A percentile compares a stretch with the other conserved stretches of the same genome.
These are phyloP conservation scores for Neonectria coccinea DNA, from an alignment of 2,329 filamentous ascomycete species.

Conservation along the genomic window DNA sequence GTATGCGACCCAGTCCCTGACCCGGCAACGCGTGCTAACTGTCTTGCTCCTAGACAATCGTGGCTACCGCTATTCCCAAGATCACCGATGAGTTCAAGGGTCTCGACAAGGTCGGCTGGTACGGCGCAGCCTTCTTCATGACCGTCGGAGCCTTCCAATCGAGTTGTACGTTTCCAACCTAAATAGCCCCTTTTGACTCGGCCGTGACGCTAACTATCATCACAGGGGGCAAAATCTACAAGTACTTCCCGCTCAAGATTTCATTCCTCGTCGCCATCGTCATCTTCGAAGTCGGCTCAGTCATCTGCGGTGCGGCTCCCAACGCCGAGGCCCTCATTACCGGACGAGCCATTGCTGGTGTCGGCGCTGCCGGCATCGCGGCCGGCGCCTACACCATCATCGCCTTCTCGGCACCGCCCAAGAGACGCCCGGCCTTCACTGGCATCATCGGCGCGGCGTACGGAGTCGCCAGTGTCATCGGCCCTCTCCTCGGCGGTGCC, in stretches of 20 bases:
- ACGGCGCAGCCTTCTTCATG: constrained; percentile 67
- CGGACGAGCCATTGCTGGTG: constrained; percentile 62
- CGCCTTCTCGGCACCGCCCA: constrained; percentile 55
- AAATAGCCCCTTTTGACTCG: constrained; percentile 19
- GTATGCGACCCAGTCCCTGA: constrained; percentile 43
- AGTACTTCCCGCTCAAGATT: constrained; percentile 64
- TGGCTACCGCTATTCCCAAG: constrained; percentile 68
- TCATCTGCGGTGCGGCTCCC: constrained; percentile 62
- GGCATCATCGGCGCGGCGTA: constrained; percentile 54
- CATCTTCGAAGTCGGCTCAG: constrained; percentile 66
- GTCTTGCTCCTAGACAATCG: constrained; percentile 57
- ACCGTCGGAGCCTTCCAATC: constrained; percentile 60
- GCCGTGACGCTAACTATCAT: constrained; percentile 37
- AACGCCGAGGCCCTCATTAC: constrained; percentile 62
- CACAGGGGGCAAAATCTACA: constrained; percentile 60
- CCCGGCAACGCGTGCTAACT: constrained; percentile 14
- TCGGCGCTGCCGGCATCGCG: constrained; percentile 62
- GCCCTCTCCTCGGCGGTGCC: constrained; percentile 52
- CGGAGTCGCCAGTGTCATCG: constrained; percentile 52
- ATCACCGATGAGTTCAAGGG: constrained; percentile 66
- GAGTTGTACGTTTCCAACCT: constrained; percentile 49
- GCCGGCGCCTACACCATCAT: constrained; percentile 64
- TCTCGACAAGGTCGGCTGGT: constrained; percentile 68
- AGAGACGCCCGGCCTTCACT: constrained; percentile 52
- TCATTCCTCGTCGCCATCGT: constrained; percentile 61